phyloP scores from a whole-genome alignment of 2,329 filamentous ascomycete genomes.

The Colletotrichum horii region DNA sequence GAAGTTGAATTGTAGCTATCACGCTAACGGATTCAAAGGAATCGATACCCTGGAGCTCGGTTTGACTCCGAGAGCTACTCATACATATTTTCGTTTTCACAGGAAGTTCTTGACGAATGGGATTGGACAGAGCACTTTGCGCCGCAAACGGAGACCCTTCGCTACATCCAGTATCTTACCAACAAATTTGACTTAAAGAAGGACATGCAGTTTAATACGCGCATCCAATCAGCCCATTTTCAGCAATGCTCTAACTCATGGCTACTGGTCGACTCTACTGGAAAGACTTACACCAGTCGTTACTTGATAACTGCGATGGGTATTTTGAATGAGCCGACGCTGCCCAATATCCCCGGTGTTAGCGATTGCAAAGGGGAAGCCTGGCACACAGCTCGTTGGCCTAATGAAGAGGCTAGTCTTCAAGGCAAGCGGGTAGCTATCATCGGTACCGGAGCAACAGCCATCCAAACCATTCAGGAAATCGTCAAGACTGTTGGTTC shows the following conservation, averaged over 20 bases:
- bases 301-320: conserved; percentile 40
- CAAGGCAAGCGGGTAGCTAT: conserved; percentile 51
- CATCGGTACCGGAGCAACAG: conserved; percentile 55
- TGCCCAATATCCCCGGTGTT: conserved; percentile 44
- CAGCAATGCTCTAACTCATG: conserved; percentile 29
- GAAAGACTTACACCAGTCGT: conserved; percentile 26
- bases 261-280: conserved; percentile 29
- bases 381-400: conserved; percentile 52
- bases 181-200: conserved; percentile 38
- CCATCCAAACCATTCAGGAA: conserved; percentile 47
- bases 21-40: conserved; percentile 20
- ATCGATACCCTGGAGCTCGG: conserved; percentile 50
- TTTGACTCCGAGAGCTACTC: conserved; percentile 52
- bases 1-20: background rate
- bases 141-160: conserved; percentile 38
- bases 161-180: conserved; percentile 42
- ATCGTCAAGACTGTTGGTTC: conserved; percentile 52
- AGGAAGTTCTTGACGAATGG: conserved; percentile 47
- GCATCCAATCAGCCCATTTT: conserved; percentile 32
- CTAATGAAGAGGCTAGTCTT: conserved; percentile 46
- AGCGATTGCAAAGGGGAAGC: conserved; percentile 43
- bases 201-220: conserved; percentile 35
- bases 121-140: conserved; percentile 41
- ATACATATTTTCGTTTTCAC: conserved; percentile 47
- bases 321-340: conserved; percentile 42